Base-by-base conservation (phyloP, 192 early-diverging fungal genomes). In the Gaertneriomyces sp. region DNA sequence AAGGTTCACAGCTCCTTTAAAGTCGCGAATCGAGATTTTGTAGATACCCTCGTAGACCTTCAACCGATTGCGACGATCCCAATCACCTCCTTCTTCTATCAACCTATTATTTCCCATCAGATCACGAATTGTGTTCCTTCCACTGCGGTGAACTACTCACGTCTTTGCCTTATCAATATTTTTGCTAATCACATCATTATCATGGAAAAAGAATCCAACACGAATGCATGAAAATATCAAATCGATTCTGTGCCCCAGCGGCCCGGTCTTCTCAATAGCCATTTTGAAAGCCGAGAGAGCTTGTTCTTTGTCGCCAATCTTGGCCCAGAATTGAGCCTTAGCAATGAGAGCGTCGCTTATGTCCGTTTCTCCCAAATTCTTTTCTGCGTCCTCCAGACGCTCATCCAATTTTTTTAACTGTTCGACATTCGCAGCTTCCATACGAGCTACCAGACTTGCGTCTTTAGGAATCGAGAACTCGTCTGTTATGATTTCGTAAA, bases 41-140 rank as follows among this genome's bases (percentile, higher is more conserved):
- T 93, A 94, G 42, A 94, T 81, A 54, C 93, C 95, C 72, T 98
- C 92, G 68, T 98, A 93, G 4, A 92, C 93, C 81, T 98, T 98
- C 47, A 97, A 84, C 51, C 97, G 86, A 80, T 99, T 99, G 63
- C 97, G 86, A 50, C 97, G 87, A 82, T 99, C 97, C 97, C 97
- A 99, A 77, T 99, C 97, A 25, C 97, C 97, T 51, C 96, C 94
- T 79, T 97, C 92, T 72, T 99, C 91, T 64, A 98, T 94, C 72
- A 99, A 81, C 42, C 90, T 93, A 14, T 2, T 33, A 33, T 1
- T 33, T 33, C 25, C 25, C 25, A 33, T 33, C 25, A 56, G 10
- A 38, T 56, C 54, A 56, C 2, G 47, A 17, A 49, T 1, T 39
- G 12, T 8, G 19, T 16, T 59, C 9, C 20, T n/a, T 25, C 20